Percentiles rank a stretch among this genome's conserved stretches.
phyloP scores from a whole-genome alignment of 2,329 filamentous ascomycete species.

The Sordariomycetes sp. region DNA sequence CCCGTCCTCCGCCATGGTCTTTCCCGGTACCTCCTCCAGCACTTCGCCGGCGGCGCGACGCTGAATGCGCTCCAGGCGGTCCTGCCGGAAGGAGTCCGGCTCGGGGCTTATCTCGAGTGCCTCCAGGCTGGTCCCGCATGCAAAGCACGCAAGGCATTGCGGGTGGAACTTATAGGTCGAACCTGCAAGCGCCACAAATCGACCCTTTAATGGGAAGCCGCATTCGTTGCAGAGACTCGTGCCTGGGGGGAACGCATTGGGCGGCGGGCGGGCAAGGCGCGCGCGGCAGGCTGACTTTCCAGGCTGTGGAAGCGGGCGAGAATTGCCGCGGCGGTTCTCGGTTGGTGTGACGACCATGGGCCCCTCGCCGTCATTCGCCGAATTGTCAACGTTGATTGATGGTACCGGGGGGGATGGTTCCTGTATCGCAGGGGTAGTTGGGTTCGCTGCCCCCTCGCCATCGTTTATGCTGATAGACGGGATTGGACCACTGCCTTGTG shows the following conservation, averaged over 20 bases:
- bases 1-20: conserved; percentile 57
- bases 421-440: conserved; percentile 24
- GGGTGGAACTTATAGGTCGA: conserved; percentile 71
- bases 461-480: conserved; percentile 27
- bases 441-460: conserved; percentile 12
- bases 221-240: conserved; percentile 75
- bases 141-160: conserved; percentile 80
- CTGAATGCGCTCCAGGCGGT: conserved; percentile 61
- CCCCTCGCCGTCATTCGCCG: neutral
- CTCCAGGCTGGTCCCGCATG: conserved; percentile 79
- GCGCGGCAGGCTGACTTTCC: conserved; percentile 7
- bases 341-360: neutral
- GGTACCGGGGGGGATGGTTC: neutral
- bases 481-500: conserved; percentile 13
- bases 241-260: conserved; percentile 29
- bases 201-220: conserved; percentile 70
- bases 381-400: conserved; percentile 1
- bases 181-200: conserved; percentile 74
- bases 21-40: conserved; percentile 47
- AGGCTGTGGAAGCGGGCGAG: conserved; percentile 35
- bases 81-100: conserved; percentile 56
- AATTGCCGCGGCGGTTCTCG: neutral
- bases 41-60: conserved; percentile 44
- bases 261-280: conserved; percentile 28
- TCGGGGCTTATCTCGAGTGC: conserved; percentile 95